A percentile compares a stretch with the other conserved stretches of the same genome.
Conservation (phyloP, 2,329 filamentous ascomycete species). For the Diaporthe nobilis region DNA sequence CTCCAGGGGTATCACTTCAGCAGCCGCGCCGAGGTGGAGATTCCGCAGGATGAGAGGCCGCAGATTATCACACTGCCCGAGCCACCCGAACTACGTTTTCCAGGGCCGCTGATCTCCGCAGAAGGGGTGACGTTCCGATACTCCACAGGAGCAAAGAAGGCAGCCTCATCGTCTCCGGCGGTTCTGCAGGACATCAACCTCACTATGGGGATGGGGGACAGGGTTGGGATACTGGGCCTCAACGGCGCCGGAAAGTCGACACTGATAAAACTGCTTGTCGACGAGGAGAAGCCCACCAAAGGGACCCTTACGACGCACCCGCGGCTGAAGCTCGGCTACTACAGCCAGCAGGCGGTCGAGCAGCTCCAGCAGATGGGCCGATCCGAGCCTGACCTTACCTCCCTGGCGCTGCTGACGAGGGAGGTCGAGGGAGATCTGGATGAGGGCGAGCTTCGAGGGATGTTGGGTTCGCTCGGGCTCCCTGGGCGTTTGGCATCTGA, state of each 20-base stretch:
- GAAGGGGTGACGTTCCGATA: constrained; percentile 80
- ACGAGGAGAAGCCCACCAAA: constrained; percentile 67
- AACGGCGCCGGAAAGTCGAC: constrained; percentile 90
- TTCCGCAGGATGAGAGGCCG: constrained; percentile 73
- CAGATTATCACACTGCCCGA: constrained; percentile 72
- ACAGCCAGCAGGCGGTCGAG: constrained; percentile 85
- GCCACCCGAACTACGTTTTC: constrained; percentile 80
- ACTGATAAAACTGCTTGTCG: constrained; percentile 79
- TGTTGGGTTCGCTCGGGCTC: constrained; percentile 79
- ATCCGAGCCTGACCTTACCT: constrained; percentile 68
- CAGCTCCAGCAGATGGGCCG: constrained; percentile 70
- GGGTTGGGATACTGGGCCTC: constrained; percentile 81
- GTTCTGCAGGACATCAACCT: constrained; percentile 76
- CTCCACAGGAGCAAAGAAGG: constrained; percentile 48
- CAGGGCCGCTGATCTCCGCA: constrained; percentile 79
- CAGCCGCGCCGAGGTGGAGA: constrained; percentile 77
- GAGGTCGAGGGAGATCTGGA: constrained; percentile 66
- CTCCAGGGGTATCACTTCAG: constrained; percentile 72
- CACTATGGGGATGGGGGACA: constrained; percentile 79
- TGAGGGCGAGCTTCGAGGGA: constrained; percentile 77
- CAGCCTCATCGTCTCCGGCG: constrained; percentile 49
- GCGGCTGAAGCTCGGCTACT: constrained; percentile 79
- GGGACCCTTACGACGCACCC: constrained; percentile 78
- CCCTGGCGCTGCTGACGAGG: constrained; percentile 72
- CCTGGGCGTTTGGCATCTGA: constrained; percentile 80